Base-by-base conservation (phyloP, 106 monocot genomes). In the Triglochin maritima region DNA sequence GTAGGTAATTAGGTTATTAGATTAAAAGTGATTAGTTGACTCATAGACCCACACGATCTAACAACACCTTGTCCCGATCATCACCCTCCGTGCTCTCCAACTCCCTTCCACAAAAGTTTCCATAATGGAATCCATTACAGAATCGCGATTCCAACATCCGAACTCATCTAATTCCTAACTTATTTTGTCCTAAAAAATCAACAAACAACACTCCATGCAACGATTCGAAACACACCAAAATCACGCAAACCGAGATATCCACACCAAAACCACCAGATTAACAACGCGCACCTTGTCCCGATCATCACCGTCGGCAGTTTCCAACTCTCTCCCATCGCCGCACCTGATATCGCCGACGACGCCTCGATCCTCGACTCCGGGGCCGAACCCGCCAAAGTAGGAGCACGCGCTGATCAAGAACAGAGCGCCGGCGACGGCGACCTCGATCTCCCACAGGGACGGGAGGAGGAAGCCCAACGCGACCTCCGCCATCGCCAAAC, bases 381-480 rank as follows among this genome's bases (percentile, higher is more conserved):
- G 16, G 6, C 16, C 29, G 29, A 66, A 50, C 3, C 65, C 65
- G 11, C 66, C 66, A 10, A 66, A 66, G 50, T 52, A 52, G 4
- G 50, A 42, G 66, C 52, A 66, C 66, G 52, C 66, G 11, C 52
- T 52, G 8, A 66, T 66, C 66, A 66, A 11, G 15, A 52, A 66
- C 7, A 42, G 46, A 4, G 66, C 66, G 3, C 66, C 66, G 29
- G 52, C 66, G 12, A 52, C 9, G 11, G 66, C 66, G 2, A 66
- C 66, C 52, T 66, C 52, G 66, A 66, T 53, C 66, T 66, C 66
- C 66, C 66, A 66, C 66, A 52, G 12, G 4, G 66, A 66, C 66
- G 66, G 66, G 41, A 66, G 17, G 12, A 66, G 50, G 51, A 66
- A 66, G 3, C 14, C 59, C 4, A 59, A 4, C 4, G 3, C 4